Base-by-base conservation (phyloP, 2,329 filamentous ascomycete species). In the Exophiala mesophila region DNA sequence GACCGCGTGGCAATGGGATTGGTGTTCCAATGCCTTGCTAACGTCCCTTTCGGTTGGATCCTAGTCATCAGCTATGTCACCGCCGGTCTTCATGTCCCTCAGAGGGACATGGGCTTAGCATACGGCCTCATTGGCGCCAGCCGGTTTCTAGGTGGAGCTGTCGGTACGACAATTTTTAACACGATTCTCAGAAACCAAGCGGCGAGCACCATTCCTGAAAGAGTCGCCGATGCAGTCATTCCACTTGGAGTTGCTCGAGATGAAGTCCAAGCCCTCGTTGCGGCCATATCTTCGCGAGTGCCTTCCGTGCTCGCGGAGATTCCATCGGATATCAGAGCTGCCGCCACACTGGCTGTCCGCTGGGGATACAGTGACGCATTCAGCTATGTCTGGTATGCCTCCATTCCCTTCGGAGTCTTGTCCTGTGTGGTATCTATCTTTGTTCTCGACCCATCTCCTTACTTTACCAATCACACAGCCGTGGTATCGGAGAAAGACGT, bases 351-450 rank as follows among this genome's bases (percentile, higher is more conserved):
- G 1, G 63, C 65, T 16, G 44, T 65, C 3, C 62, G 65, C 47
- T 57, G 56, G 12, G 67, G 67, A n/a, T 70, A 72, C 50, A 52
- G 59, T 5, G 44, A 62, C 13, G 64, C 66, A 4, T 71, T 73
- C 54, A 58, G 59, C 39, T 61, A 64, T 3, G 69, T 73, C 1
- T 73, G 46, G 47, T 26, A 56, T 18, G 17, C 46, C 19, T 30
- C 35, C 28, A 36, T 54, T 19, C 46, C 49, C 2, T 54, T 54
- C 17, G 51, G 43, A 18, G 40, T 44, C 12, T 8, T 44, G 5
- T 49, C 46, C 3, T 29, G 19, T 18, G n/a, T 26, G 4, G 6
- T 37, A 3, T 21, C 39, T 2, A 8, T 43, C 5, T 38, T 15
- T 4, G 34, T 43, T 3, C 9, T 1, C 3, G 34, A 43, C 16